Evolutionary conservation across 768 basidiomycete species (phyloP), one percentile per base, ranked within the genome.

Genomic region (Phallus indusiatus): DNA sequence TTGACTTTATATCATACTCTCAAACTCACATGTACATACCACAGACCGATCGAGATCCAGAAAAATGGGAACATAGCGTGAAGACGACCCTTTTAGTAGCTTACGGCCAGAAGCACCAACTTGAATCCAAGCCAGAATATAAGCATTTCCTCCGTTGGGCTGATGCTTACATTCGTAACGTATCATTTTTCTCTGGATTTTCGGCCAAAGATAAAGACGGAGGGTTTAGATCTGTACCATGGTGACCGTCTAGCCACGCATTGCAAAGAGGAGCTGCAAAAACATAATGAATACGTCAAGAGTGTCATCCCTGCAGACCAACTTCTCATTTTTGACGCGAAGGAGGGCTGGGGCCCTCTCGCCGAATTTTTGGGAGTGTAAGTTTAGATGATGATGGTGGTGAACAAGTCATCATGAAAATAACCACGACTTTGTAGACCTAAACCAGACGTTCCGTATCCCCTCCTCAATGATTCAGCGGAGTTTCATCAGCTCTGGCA

Each of bases 301-400:
- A 7, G 11, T 14, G 7, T 49, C 21, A 57, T 57, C 6, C 56
- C 47, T 11, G 18, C 47, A 10, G 33, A 57, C 6, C 17, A 49
- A 20, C 56, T 57, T 5, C 48, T 57, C 24, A 24, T 57, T 49
- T 57, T 47, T 20, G 46, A 57, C 22, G 47, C 50, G 3, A 21
- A 34, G 20, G 56, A 57, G 16, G 56, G 56, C 9, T 57, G 47
- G 56, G 56, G 50, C 12, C 47, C 10, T 20, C 47, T 57, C 12
- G 47, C 35, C 2, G 47, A 57, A 33, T 57, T 50, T 50, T 47
- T 57, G 16, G 56, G 56, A 24, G 56, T 57, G 56, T 57, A 47
- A 48, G 56, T 57, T 17, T 12, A 24, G 10, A n/a, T 50, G 46
- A 47, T 4, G 4, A 4, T 54, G n/a, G 10, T 5, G 18, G 5